These are phyloP conservation scores for Amesomyces nigricolor DNA, from an alignment of 2,329 filamentous ascomycete genomes.

Conservation along the genomic window DNA sequence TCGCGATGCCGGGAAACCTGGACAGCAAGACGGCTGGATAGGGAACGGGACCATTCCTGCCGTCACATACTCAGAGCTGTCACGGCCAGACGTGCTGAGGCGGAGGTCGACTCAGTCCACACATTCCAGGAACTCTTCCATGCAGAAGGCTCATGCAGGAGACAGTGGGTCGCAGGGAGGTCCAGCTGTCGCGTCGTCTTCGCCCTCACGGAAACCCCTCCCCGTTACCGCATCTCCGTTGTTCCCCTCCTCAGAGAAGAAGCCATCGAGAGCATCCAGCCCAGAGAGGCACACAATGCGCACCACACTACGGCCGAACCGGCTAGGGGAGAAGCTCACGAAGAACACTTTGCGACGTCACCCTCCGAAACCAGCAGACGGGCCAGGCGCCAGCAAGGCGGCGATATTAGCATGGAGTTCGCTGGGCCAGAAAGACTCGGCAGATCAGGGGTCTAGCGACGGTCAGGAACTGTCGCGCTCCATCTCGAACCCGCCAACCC, in stretches of 20 bases:
- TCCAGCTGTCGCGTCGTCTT: constrained; percentile 20
- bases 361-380: constrained; percentile 41
- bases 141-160: constrained; percentile 41
- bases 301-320: constrained; percentile 51
- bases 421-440: constrained; percentile 37
- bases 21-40: constrained; percentile 52
- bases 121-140: constrained; percentile 49
- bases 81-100: constrained; percentile 53
- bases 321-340: constrained; percentile 39
- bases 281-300: constrained; percentile 58
- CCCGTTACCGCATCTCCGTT: constrained; percentile 29
- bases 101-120: constrained; percentile 52
- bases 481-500: constrained; percentile 10
- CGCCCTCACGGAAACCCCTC: constrained; percentile 25
- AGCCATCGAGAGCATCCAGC: constrained; percentile 45
- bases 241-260: constrained; percentile 33
- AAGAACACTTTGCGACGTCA: constrained; percentile 37
- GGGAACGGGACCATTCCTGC: constrained; percentile 78
- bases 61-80: constrained; percentile 73
- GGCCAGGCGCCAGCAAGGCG: constrained; percentile 54
- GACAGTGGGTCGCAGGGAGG: constrained; percentile 23
- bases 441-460: constrained; percentile 17
- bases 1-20: constrained; percentile 13
- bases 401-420: constrained; percentile 58
- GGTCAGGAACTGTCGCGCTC: constrained; percentile 17